Conservation (phyloP, 179 eudicot genomes). For the Patellifolia procumbens region DNA sequence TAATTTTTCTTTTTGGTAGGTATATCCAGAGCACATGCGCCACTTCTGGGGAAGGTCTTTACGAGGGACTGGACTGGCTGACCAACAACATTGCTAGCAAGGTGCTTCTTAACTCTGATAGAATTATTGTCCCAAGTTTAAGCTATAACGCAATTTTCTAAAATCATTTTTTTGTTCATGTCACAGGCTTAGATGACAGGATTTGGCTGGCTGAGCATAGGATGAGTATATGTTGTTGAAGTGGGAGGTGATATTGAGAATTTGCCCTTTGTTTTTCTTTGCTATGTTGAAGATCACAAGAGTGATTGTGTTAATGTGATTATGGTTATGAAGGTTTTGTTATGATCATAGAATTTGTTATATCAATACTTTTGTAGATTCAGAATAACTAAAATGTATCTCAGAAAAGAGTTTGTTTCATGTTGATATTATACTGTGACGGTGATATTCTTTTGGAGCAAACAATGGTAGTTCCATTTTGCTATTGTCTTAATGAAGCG, state of each 20-base stretch:
- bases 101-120: constrained; percentile 20
- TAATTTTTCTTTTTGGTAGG: constrained; percentile 26
- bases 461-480: not conserved
- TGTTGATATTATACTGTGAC: constrained; percentile 31
- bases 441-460: constrained; percentile 24
- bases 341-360: constrained; percentile 28
- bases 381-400: constrained; percentile 28
- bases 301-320: constrained; percentile 26
- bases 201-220: constrained; percentile 17
- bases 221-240: constrained; percentile 21
- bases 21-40: constrained; percentile 61
- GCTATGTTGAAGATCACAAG: constrained; percentile 23
- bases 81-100: constrained; percentile 64
- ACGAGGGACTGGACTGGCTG: constrained; percentile 59
- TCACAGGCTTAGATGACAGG: constrained; percentile 27
- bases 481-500: not conserved
- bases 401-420: constrained; percentile 28
- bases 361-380: constrained; percentile 31
- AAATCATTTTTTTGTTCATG: not conserved
- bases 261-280: constrained; percentile 24
- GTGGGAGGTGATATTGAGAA: constrained; percentile 26
- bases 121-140: not conserved
- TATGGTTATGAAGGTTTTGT: constrained; percentile 28
- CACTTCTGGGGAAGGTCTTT: constrained; percentile 58
- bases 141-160: not conserved